A percentile compares a stretch with the other conserved stretches of the same genome.
phyloP scores from a whole-genome alignment of 1,284 basidiomycete species.

The Malassezia furfur region DNA sequence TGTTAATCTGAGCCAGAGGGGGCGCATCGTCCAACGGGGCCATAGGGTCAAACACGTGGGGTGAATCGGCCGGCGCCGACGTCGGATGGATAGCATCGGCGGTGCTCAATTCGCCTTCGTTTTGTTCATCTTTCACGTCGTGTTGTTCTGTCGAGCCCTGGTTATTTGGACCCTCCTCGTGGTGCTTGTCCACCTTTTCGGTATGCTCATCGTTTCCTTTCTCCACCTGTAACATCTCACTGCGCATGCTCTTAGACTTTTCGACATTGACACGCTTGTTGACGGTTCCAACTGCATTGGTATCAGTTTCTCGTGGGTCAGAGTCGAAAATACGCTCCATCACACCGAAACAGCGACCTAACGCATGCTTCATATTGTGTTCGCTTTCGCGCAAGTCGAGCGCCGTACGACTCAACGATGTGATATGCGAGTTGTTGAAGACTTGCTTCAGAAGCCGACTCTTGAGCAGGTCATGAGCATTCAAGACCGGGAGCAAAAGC shows the following conservation, averaged over 20 bases:
- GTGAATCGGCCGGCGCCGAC: too few species aligned
- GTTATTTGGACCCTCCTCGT: too few species aligned
- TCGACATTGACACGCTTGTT: too few species aligned
- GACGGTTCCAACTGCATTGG: neutral
- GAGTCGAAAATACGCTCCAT: slow-evolving; percentile 26
- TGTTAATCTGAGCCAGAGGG: slow-evolving; percentile 35
- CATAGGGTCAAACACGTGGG: neutral
- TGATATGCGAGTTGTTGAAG: slow-evolving; percentile 45
- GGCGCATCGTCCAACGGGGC: slow-evolving; percentile 22
- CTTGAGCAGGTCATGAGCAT: slow-evolving; percentile 34
- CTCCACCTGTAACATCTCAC: too few species aligned
- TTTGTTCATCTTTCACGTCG: too few species aligned
- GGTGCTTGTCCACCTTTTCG: too few species aligned
- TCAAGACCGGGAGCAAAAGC: slow-evolving; percentile 39
- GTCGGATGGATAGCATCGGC: too few species aligned
- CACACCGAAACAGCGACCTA: slow-evolving; percentile 40
- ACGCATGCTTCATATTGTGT: slow-evolving; percentile 31
- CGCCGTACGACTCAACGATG: slow-evolving; percentile 41
- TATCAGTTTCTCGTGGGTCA: neutral
- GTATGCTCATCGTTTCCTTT: too few species aligned
- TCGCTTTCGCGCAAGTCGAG: slow-evolving; percentile 46
- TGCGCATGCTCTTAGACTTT: too few species aligned
- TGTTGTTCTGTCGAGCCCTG: too few species aligned
- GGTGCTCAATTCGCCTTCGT: too few species aligned
- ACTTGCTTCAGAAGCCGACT: slow-evolving; percentile 43